A percentile compares a stretch with the other conserved stretches of the same genome.
Conservation (phyloP, 768 basidiomycete species). For the Asterophora lycoperdoides region DNA sequence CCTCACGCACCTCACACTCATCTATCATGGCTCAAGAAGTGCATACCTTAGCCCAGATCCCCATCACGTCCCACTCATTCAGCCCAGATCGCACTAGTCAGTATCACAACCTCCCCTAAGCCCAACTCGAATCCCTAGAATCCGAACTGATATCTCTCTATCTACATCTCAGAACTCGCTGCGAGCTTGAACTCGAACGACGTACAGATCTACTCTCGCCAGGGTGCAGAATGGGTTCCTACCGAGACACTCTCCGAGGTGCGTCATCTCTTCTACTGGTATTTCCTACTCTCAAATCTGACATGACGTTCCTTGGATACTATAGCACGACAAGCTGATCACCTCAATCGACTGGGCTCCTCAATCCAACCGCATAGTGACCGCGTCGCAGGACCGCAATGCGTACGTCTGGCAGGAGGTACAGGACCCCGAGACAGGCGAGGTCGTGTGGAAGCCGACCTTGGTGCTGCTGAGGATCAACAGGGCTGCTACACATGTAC, state of each 20-base stretch:
- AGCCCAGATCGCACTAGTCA: constrained; percentile 81
- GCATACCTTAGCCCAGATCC: constrained; percentile 72
- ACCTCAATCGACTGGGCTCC: constrained; percentile 99
- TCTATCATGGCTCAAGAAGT: constrained; percentile 62
- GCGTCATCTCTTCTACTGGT: constrained; percentile 9
- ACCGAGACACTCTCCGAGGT: constrained; percentile 87
- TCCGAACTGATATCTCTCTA: too few species aligned
- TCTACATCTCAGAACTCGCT: constrained; percentile 64
- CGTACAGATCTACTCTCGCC: constrained; percentile 70
- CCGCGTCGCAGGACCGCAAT: constrained; percentile 97
- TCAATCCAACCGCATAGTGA: constrained; percentile 93
- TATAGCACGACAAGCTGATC: constrained; percentile 93
- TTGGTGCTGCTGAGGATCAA: constrained; percentile 95
- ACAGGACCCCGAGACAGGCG: constrained; percentile 67
- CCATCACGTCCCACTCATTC: constrained; percentile 89
- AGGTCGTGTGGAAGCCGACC: constrained; percentile 86
- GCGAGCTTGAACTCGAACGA: constrained; percentile 90
- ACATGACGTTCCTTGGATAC: not conserved
- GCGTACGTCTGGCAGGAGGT: constrained; percentile 97
- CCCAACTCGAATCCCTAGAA: too few species aligned
- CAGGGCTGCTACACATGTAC: constrained; percentile 89
- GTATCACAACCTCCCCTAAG: too few species aligned
- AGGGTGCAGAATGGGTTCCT: constrained; percentile 63
- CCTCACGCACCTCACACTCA: not conserved
- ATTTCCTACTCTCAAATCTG: not conserved